A percentile compares a stretch with the other conserved stretches of the same genome.
phyloP scores from a whole-genome alignment of 2,329 filamentous ascomycete species.

The Westerdykella ornata region DNA sequence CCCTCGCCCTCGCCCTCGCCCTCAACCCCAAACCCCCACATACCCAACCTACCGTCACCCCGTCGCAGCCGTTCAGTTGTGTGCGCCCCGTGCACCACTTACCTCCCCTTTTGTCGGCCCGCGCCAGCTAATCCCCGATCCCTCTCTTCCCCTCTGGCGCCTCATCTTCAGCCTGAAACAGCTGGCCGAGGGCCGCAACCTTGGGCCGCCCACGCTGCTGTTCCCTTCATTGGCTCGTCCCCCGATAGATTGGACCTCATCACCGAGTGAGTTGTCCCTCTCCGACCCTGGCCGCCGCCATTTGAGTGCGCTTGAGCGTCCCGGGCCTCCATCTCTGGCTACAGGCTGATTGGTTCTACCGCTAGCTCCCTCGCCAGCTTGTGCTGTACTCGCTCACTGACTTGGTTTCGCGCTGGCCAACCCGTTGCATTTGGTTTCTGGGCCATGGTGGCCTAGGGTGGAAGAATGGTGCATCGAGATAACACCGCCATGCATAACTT shows the following conservation, averaged over 20 bases:
- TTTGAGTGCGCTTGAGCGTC: slow-evolving; percentile 14
- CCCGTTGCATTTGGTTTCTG: slow-evolving; percentile 15
- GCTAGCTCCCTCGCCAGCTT: slow-evolving; percentile 8
- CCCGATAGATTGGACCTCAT: slow-evolving; percentile 12
- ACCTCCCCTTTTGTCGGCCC: slow-evolving; percentile 1
- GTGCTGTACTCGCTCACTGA: slow-evolving; percentile 10
- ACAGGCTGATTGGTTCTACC: slow-evolving; percentile 24
- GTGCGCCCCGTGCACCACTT: slow-evolving; percentile 3
- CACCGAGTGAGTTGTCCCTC: slow-evolving; percentile 25
- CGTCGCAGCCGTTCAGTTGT: neutral
- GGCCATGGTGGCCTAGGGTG: slow-evolving; percentile 25
- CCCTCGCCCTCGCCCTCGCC: neutral
- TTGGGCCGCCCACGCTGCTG: slow-evolving; percentile 11
- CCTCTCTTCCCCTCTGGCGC: slow-evolving; percentile 3
- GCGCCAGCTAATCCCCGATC: slow-evolving; percentile 2
- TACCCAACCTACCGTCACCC: neutral
- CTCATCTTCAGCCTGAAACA: slow-evolving; percentile 21
- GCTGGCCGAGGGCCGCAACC: slow-evolving; percentile 9
- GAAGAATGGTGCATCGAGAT: slow-evolving; percentile 27
- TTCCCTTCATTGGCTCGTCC: slow-evolving; percentile 17
- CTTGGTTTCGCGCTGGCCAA: slow-evolving; percentile 23
- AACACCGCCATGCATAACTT: slow-evolving; percentile 20
- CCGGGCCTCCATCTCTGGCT: slow-evolving; percentile 11
- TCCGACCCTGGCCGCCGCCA: slow-evolving; percentile 22
- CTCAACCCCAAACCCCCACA: slow-evolving; percentile 2